These are phyloP conservation scores for Saccharomyces kudriavzevii DNA, from an alignment of 805 yeast species.

Conservation along the genomic window DNA sequence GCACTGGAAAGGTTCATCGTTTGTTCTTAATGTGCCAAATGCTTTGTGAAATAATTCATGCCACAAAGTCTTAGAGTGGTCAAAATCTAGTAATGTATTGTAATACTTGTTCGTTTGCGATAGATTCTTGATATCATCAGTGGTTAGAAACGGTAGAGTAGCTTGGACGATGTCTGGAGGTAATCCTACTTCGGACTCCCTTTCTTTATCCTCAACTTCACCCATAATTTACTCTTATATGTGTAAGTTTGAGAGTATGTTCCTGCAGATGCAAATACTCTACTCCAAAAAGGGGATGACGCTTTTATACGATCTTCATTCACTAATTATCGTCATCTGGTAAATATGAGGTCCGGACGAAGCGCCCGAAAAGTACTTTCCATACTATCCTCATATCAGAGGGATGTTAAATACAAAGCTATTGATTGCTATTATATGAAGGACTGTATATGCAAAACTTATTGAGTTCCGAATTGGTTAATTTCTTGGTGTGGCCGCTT, in stretches of 20 bases:
- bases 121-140: conserved; percentile 23
- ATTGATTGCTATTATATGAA: not conserved
- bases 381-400: not conserved
- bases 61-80: conserved; percentile 25
- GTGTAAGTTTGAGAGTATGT: not conserved
- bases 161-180: conserved; percentile 29
- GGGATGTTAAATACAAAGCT: not conserved
- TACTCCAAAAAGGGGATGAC: not conserved
- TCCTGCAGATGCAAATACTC: not conserved
- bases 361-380: not conserved
- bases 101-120: conserved; percentile 29
- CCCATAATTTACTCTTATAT: not conserved
- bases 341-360: not conserved
- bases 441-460: not conserved
- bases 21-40: conserved; percentile 20
- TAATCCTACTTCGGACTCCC: conserved; percentile 3
- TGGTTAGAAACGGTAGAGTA: conserved; percentile 23
- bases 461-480: too few relatives aligned
- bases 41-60: conserved; percentile 26
- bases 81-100: conserved; percentile 20
- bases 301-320: not conserved
- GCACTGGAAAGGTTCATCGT: conserved; percentile 25
- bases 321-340: not conserved
- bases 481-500: not conserved
- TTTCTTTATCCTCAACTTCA: not conserved